Base-by-base conservation (phyloP, 225 moss, liverwort and hornwort species). In the Ulota crispa region DNA sequence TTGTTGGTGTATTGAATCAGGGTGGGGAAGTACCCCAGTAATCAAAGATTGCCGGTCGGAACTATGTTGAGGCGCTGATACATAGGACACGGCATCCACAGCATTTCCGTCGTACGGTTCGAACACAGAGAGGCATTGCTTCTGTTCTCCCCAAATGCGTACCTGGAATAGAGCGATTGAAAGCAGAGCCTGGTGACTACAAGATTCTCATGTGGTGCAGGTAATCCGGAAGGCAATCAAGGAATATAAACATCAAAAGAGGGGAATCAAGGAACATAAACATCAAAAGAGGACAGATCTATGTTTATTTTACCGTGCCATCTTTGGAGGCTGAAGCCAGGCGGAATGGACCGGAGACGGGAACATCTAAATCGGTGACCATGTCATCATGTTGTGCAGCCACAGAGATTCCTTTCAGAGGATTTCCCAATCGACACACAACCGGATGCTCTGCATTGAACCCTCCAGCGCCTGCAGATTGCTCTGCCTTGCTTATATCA, bases 261-360 rank as follows among this genome's bases (percentile, higher is more conserved):
- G 52, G 39, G n/a, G n/a, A 50, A 7, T 26, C 19, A 55, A 61
- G 7, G 13, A 62, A 82, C 8, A 34, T 53, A 59, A 36, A 76
- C 30, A 45, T 45, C 21, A 61, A 64, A 45, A 52, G 55, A 53
- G 52, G 39, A 52, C 26, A 36, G 13, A 52, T 7, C 3, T 13
- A 6, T 7, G 76, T 18, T 5, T 16, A 16, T 50, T 76, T 81
- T 75, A 95, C 95, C 86, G 88, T 89, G 80, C 94, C 95, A 86
- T 95, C 94, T 73, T 86, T 91, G 30, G 95, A 95, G n/a, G 95
- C 92, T 47, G 95, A 94, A 45, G 90, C 94, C 47, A 95, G 80
- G 75, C 88, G 90, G 81, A 81, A 79, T 72, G 94, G 89, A 54
- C 79, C 87, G 70, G 86, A 91, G n/a, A 84, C 42, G 54, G 91